Evolutionary conservation across 768 basidiomycete species (phyloP).

Genomic region (Leccinum subtestaceum): DNA sequence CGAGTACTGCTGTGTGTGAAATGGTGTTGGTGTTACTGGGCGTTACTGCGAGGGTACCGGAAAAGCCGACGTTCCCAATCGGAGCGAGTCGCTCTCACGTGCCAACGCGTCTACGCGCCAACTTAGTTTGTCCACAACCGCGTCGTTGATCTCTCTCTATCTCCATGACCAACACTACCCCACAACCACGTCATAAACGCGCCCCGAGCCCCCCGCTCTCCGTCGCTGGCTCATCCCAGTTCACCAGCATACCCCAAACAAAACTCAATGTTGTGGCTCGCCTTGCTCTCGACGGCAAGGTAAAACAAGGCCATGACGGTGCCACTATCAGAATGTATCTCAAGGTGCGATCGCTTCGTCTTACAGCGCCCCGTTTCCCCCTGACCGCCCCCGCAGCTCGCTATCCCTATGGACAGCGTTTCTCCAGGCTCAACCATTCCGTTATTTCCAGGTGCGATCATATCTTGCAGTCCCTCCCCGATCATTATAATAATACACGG

Average conservation of each 20-base stretch:
- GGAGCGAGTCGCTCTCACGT: constrained; percentile 11
- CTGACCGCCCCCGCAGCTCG: constrained; percentile 42
- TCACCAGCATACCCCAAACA: constrained; percentile 43
- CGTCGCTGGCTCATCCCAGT: constrained; percentile 39
- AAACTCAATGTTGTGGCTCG: constrained; percentile 71
- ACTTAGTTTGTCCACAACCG: constrained; percentile 2
- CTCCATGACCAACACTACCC: constrained; percentile 6
- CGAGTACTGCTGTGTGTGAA: background rate
- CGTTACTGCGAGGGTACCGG: background rate
- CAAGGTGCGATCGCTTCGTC: constrained; percentile 46
- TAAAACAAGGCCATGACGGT: constrained; percentile 61
- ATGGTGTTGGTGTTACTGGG: background rate
- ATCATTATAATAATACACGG: background rate
- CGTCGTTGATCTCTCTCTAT: background rate
- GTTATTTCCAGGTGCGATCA: constrained; percentile 61
- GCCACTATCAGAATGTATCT: constrained; percentile 73
- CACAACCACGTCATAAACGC: constrained; percentile 30
- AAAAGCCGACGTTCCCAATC: background rate
- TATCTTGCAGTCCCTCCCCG: background rate
- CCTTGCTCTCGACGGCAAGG: constrained; percentile 71
- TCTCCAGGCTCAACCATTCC: constrained; percentile 68
- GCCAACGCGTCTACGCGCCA: constrained; percentile 25
- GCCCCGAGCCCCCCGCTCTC: constrained; percentile 32
- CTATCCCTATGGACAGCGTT: constrained; percentile 63
- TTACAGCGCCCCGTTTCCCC: background rate